Conservation (phyloP, 768 basidiomycete species). For the Arthromyces matolae region DNA sequence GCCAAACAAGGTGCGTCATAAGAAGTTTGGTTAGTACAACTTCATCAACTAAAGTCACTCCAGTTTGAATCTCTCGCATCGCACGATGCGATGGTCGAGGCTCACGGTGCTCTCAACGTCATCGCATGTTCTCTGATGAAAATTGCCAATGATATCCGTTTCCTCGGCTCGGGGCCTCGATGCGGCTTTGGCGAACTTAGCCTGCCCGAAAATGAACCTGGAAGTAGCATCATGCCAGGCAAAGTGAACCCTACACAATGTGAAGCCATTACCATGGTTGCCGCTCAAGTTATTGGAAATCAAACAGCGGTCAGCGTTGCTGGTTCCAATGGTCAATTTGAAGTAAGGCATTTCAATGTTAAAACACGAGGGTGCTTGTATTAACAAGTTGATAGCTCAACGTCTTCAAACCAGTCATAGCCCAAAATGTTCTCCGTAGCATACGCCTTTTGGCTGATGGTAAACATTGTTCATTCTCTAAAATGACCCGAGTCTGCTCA, state of each 20-base stretch:
- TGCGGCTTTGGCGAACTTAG: constrained; percentile 95
- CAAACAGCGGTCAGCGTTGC: constrained; percentile 90
- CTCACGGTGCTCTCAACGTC: constrained; percentile 94
- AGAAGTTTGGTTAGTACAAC: not conserved
- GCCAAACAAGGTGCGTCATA: constrained; percentile 79
- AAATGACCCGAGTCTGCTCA: constrained; percentile 12
- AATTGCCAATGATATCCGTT: constrained; percentile 98
- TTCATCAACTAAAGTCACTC: constrained; percentile 1
- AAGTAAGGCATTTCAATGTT: no score
- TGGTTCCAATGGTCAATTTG: constrained; percentile 94
- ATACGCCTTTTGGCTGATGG: constrained; percentile 93
- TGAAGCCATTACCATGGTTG: constrained; percentile 98
- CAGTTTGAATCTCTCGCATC: constrained; percentile 97
- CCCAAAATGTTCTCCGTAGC: constrained; percentile 96
- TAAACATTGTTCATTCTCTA: constrained; percentile 26
- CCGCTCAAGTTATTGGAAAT: constrained; percentile 98
- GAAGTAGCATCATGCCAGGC: constrained; percentile 99
- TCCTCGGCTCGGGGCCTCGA: constrained; percentile 94
- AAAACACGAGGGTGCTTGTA: no score
- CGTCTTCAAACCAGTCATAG: constrained; percentile 98
- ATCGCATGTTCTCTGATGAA: constrained; percentile 98
- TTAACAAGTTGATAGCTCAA: constrained; percentile 60
- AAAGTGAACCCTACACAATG: constrained; percentile 99
- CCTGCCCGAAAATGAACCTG: constrained; percentile 97
- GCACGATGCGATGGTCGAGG: constrained; percentile 98